Percentiles rank a stretch among this genome's conserved stretches.
Evolutionary conservation across 768 basidiomycete genomes (phyloP).

Genomic region (Cyathus striatus): DNA sequence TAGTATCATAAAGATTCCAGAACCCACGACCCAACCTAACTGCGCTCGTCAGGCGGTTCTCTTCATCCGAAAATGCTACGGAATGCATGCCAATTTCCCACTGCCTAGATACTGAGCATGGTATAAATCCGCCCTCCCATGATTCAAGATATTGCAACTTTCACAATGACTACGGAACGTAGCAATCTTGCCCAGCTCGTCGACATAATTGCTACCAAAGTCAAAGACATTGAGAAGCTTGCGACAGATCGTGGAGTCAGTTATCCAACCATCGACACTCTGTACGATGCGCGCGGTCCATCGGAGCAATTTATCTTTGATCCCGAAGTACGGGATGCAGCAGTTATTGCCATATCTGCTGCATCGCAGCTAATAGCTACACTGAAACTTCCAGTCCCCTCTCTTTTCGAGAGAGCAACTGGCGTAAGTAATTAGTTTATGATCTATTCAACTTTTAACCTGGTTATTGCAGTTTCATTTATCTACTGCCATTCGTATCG

Average conservation of each 20-base stretch:
- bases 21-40: too few relatives aligned
- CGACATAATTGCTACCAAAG: conserved; percentile 6
- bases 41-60: too few relatives aligned
- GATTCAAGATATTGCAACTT: too few relatives aligned
- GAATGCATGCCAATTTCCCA: too few relatives aligned
- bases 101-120: too few relatives aligned
- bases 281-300: conserved; percentile 4
- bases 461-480: conserved; percentile 8
- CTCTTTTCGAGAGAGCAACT: conserved; percentile 1
- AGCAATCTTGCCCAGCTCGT: conserved; percentile 5
- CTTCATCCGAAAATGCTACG: too few relatives aligned
- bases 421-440: conserved; percentile 5
- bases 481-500: conserved; percentile 10
- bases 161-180: conserved; percentile 19
- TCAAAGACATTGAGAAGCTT: conserved; percentile 8
- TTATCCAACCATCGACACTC: conserved; percentile 7
- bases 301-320: conserved; percentile 6
- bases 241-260: background rate
- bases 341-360: conserved; percentile 8
- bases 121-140: too few relatives aligned
- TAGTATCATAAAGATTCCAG: too few relatives aligned
- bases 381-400: conserved; percentile 4
- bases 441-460: background rate
- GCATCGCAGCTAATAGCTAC: conserved; percentile 12
- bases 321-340: conserved; percentile 5